Base-by-base conservation (phyloP, 768 basidiomycete genomes). In the Mycena leptocephala region DNA sequence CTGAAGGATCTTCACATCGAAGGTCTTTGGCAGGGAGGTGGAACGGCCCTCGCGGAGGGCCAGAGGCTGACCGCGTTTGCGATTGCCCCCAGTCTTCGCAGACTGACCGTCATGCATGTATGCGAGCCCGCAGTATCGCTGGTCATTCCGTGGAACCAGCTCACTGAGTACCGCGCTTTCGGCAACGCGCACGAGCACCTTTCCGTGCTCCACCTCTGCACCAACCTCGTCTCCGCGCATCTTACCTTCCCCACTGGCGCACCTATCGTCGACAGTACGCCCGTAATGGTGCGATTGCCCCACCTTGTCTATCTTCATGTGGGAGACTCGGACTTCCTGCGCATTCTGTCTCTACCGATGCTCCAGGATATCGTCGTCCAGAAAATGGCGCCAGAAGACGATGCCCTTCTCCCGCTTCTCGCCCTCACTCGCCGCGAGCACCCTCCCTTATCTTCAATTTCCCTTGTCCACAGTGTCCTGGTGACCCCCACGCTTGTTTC, bases 51-150 rank as follows among this genome's bases (percentile, higher is more conserved):
- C 7, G 22, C 51, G 3, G 13, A 56, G n/a, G 28, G 39, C 13
- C 13, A n/a, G 2, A 13, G 62, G 30, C 14, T 72, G 26, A 13
- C 14, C 5, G 63, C 41, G 2, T 65, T 72, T 32, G 9, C 33
- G 3, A 37, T 48, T 26, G 61, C 62, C 7, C 70, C 62, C 7
- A 28, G 37, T 10, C 63, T 65, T 43, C 39, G 39, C 22, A 58
- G 16, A 7, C 16, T 74, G 11, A 66, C 39, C 30, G 39, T 73
- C 41, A 22, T 7, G 62, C 66, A 0, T n/a, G n/a, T n/a, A n/a
- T 74, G 72, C 46, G 64, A 74, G 56, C 72, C 72, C 56, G 63
- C 43, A 1, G 39, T 67, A 2, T 74, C 72, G 9, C 64, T 74
- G 16, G 30, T 61, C 8, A 35, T 74, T 14, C 65, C 65, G 2